Base-by-base conservation (phyloP, 176 grass and related monocot genomes). In the Cenchrus americanus region DNA sequence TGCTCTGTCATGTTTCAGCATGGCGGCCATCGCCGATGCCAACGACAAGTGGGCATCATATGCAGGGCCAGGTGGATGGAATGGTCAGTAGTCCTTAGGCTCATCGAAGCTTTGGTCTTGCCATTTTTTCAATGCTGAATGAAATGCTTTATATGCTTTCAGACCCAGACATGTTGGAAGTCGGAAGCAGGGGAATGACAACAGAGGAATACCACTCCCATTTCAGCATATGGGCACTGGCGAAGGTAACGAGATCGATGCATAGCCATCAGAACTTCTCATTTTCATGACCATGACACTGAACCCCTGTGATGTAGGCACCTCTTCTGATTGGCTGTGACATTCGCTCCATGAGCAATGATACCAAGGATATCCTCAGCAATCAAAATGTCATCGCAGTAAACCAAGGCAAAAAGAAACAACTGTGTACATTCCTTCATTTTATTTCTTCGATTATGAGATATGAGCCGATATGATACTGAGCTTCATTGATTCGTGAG, bases 311-410 rank as follows among this genome's bases (percentile, higher is more conserved):
- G 44, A 61, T 71, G 42, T 65, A 97, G 94, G 89, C 91, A 50
- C 94, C 94, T 71, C 85, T 97, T 24, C 61, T 97, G 55, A 85
- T 94, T 68, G 91, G 94, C 12, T 94, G 91, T 0, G 94, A 94
- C 85, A 47, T 97, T 7, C 44, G 52, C 37, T 92, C 83, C 0
- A 85, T 97, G 71, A 86, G 62, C 11, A 63, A 84, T 0, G 87
- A 88, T 53, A 84, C 92, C 42, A 70, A 76, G 78, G 61, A 75
- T 41, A 90, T 97, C 34, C 76, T 97, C 54, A 69, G 84, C 57
- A 97, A 97, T 51, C 57, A 71, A 43, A 90, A 94, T 64, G 92
- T 94, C 66, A 94, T 97, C 75, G 89, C 92, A 65, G 80, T 97
- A 77, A 97, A 92, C 75, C 94, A 97, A 90, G 91, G 94, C 93